Base-by-base conservation (phyloP, 306 rosid species). In the Ormosia semicastrata region DNA sequence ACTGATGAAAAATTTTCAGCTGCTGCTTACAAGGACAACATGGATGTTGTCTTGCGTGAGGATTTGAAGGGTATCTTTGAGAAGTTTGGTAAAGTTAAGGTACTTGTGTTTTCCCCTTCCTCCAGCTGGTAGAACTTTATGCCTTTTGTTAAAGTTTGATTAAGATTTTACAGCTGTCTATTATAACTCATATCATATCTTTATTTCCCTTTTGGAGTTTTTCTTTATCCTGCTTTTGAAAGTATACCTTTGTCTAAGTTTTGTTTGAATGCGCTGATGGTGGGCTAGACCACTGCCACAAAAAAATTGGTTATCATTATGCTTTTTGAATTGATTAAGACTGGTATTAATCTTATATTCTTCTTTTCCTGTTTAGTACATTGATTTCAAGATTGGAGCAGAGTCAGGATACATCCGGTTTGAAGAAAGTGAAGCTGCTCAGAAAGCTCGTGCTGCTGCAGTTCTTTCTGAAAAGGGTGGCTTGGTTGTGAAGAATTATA, bases 361-460 rank as follows among this genome's bases (percentile, higher is more conserved):
- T 56, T 56, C 65, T 75, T 64, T 80, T 32, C 37, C 39, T 53
- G 74, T 80, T 72, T 53, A 94, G 98, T 94, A 75, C 84, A 76
- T 94, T 33, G 98, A 94, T 88, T 94, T 92, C 86, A 87, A 84
- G 89, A 90, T 94, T 14, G 98, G 98, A 81, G 98, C n/a, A 37
- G 91, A 84, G 36, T 92, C 96, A 0, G 98, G 98, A 67, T 90
- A 85, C 75, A 85, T 94, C 76, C 89, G 98, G 71, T 94, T 92
- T 77, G 94, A 92, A 40, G 93, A 91, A 29, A 77, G 94, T 56
- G 97, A 91, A 82, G 93, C 94, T 66, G 85, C 94, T 79, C 97
- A 90, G 89, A 94, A 94, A 77, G 94, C 97, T 71, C 97, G 98
- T 49, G 94, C 97, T 10, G 92, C 97, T 77, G 93, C 97, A 18